These are phyloP conservation scores for Hibiscus trionum DNA, from an alignment of 345 rosid species.

Conservation along the genomic window DNA sequence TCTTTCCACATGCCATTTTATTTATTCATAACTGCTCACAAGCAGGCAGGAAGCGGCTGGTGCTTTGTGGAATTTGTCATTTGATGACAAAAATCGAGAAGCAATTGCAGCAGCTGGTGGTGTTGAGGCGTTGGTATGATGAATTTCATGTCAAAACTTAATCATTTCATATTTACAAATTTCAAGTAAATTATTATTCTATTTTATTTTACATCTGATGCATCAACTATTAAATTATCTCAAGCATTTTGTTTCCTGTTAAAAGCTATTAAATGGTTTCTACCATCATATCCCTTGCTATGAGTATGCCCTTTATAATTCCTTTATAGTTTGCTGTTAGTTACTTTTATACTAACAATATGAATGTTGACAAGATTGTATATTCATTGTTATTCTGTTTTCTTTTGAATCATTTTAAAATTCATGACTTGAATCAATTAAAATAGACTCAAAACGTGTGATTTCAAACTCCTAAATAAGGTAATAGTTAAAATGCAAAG, in stretches of 20 bases:
- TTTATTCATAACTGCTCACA: neutral
- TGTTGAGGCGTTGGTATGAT: slow-evolving; percentile 73
- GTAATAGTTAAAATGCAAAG: neutral
- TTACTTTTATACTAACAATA: neutral
- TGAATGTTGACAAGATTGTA: too few relatives aligned
- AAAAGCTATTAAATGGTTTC: neutral
- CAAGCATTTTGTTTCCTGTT: neutral
- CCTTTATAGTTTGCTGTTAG: neutral
- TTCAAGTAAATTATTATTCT: slow-evolving; percentile 1
- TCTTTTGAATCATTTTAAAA: neutral
- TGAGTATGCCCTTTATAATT: too few relatives aligned
- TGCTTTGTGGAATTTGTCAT: slow-evolving; percentile 81
- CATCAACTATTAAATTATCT: neutral
- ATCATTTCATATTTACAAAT: neutral
- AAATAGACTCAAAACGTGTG: neutral
- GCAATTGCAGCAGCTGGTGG: slow-evolving; percentile 76
- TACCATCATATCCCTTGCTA: neutral
- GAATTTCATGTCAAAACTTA: neutral
- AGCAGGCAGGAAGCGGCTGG: slow-evolving; percentile 84
- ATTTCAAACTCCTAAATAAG: neutral
- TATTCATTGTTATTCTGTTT: neutral
- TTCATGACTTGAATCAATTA: neutral
- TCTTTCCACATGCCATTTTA: neutral
- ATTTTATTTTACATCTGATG: neutral
- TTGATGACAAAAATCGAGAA: slow-evolving; percentile 78